Conservation (phyloP, 345 rosid species). For the Ceriops tagal region DNA sequence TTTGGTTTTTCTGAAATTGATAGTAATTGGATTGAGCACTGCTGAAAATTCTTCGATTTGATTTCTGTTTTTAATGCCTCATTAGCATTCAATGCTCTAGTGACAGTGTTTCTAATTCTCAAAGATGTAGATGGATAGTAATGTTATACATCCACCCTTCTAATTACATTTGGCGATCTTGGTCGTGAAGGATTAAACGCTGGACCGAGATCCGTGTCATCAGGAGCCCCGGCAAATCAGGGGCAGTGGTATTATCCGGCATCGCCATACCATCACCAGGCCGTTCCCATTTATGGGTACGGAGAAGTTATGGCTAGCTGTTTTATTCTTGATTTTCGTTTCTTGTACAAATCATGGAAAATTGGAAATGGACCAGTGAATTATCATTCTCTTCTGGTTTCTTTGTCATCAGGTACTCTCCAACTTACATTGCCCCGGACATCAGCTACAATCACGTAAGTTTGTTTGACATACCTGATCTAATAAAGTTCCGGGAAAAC, state of each 20-base stretch:
- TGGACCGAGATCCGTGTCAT: constrained; percentile 44
- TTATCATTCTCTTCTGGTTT: constrained; percentile 1
- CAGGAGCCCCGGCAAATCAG: constrained; percentile 56
- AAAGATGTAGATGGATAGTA: background rate
- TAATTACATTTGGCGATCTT: background rate
- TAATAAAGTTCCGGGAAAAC: background rate
- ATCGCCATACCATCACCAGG: constrained; percentile 49
- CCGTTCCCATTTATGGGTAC: constrained; percentile 81
- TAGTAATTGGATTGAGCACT: no score
- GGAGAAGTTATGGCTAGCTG: no score
- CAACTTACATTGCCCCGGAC: constrained; percentile 60
- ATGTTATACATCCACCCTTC: background rate
- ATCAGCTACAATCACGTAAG: constrained; percentile 70
- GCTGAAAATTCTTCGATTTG: no score
- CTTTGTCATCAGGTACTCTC: constrained; percentile 53
- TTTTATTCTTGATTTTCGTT: background rate
- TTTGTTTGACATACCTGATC: background rate
- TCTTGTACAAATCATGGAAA: constrained; percentile 1
- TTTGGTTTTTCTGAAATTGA: no score
- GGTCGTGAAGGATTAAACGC: constrained; percentile 47
- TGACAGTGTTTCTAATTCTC: no score
- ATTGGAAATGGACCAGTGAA: background rate
- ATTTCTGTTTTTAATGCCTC: no score
- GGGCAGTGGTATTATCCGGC: constrained; percentile 82
- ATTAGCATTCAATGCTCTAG: no score